Evolutionary conservation across 2,329 filamentous ascomycete species (phyloP), one percentile per base, ranked within the genome.

Genomic region (Cercospora citrullina): DNA sequence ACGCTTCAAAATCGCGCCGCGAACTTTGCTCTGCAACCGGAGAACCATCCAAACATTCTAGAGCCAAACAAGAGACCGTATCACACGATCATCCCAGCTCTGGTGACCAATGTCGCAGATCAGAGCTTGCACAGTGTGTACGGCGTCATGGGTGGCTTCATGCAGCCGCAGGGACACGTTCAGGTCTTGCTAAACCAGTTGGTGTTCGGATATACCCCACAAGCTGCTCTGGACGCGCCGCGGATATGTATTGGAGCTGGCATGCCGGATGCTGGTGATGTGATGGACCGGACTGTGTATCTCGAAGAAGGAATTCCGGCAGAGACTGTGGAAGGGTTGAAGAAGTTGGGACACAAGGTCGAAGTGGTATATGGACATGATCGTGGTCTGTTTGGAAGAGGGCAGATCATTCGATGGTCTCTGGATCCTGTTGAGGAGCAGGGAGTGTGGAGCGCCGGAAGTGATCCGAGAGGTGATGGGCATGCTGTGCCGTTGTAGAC

Each of bases 121-220:
- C 87, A 87, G 28, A 89, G 87, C 60, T 81, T 98, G 66, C 92
- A 97, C 79, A 91, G 88, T 4, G 91, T 96, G 0, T 97, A 94
- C 75, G 95, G 95, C 63, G 94, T 98, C 68, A 98, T 98, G 95
- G 95, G 95, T 63, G 94, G 93, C 2, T 98, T 96, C 81, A 98
- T 98, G 91, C 95, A 99, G 81, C 95, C 95, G 0, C 95, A 98
- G 80, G 95, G 94, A 23, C 95, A 98, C 69, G 90, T 98, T 0
- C 95, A 98, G 80, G 93, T 97, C 0, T 81, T 99, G 9, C 84
- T 98, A 1, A 96, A 96, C 72, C 94, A 96, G 86, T 81, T 96
- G 0, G 87, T 93, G 0, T 96, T 94, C 74, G 88, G 89, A 1
- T 84, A 93, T 63, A 90, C 90, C 70, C 93, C 94, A 0, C 95